Conservation (phyloP, 1,139 yeast species). For the Taphrina betulina region DNA sequence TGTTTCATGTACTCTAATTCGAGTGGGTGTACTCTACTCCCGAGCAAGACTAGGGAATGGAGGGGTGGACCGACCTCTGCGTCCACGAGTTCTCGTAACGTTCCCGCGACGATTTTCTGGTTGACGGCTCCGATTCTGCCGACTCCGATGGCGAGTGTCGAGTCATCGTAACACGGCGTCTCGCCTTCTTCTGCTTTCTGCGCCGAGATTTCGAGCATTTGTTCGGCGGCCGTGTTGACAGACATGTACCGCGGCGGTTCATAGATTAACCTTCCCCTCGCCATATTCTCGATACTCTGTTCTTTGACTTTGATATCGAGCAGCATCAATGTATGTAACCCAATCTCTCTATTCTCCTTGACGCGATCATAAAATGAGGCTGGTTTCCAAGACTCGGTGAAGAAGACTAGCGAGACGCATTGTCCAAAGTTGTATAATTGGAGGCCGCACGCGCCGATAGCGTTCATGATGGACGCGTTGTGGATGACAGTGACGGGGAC, state of each 20-base stretch:
- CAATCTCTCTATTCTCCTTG: conserved; percentile 82
- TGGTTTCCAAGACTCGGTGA: conserved; percentile 94
- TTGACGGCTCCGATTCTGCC: conserved; percentile 85
- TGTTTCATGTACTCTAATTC: conserved; percentile 82
- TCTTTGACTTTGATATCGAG: conserved; percentile 95
- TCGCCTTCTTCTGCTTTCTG: conserved; percentile 55
- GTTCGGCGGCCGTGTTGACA: conserved; percentile 83
- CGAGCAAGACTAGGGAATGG: conserved; percentile 85
- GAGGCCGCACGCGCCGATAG: conserved; percentile 96
- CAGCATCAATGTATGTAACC: conserved; percentile 82
- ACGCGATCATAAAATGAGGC: conserved; percentile 90
- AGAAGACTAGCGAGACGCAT: conserved; percentile 90
- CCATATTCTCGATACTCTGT: conserved; percentile 91
- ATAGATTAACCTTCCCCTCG: conserved; percentile 84
- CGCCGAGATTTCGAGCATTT: conserved; percentile 83
- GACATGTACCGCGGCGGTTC: conserved; percentile 98
- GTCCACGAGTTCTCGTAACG: conserved; percentile 56
- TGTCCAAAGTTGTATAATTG: conserved; percentile 95
- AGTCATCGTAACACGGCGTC: conserved; percentile 57
- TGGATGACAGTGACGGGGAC: conserved; percentile 81
- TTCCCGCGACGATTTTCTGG: conserved; percentile 81
- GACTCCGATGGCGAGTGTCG: conserved; percentile 91
- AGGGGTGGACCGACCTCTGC: conserved; percentile 92
- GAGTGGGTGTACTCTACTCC: conserved; percentile 90
- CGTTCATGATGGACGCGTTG: conserved; percentile 97